phyloP scores from a whole-genome alignment of 148 eudicot genomes.

The Selenicereus undatus region DNA sequence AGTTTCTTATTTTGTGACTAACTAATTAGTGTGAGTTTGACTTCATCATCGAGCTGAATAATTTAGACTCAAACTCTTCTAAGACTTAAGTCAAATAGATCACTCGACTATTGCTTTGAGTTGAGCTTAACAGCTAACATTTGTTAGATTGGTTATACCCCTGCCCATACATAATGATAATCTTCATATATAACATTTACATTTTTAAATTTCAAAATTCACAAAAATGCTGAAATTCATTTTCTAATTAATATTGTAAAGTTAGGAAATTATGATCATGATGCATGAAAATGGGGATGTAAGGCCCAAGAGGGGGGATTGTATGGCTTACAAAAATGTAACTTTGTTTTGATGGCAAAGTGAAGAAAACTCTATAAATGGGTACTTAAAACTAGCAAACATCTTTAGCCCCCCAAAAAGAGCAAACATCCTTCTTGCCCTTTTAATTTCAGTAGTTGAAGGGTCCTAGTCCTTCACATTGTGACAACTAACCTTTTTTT shows the following conservation, averaged over 20 bases:
- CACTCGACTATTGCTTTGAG: too few relatives aligned
- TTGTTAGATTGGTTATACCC: too few relatives aligned
- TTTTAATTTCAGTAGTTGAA: not conserved
- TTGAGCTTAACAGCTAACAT: too few relatives aligned
- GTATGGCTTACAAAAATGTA: not conserved
- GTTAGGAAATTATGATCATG: not conserved
- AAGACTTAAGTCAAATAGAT: too few relatives aligned
- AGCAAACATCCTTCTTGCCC: not conserved
- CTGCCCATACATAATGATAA: too few relatives aligned
- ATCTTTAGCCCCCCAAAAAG: too few relatives aligned
- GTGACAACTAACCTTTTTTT: not conserved
- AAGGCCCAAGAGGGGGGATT: not conserved
- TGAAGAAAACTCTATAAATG: not conserved
- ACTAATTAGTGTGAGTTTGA: too few relatives aligned
- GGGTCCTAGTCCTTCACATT: not conserved
- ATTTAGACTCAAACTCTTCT: too few relatives aligned
- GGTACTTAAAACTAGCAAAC: not conserved
- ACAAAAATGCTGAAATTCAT: not conserved
- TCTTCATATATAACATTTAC: too few relatives aligned
- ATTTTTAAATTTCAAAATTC: too few relatives aligned
- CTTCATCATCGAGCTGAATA: too few relatives aligned
- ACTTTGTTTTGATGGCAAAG: not conserved
- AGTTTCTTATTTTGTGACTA: too few relatives aligned
- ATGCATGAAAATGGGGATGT: not conserved
- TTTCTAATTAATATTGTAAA: not conserved